Conservation (phyloP, 371 early-diverging fungal species). For the Amoeboaphelidium protococcarum region DNA sequence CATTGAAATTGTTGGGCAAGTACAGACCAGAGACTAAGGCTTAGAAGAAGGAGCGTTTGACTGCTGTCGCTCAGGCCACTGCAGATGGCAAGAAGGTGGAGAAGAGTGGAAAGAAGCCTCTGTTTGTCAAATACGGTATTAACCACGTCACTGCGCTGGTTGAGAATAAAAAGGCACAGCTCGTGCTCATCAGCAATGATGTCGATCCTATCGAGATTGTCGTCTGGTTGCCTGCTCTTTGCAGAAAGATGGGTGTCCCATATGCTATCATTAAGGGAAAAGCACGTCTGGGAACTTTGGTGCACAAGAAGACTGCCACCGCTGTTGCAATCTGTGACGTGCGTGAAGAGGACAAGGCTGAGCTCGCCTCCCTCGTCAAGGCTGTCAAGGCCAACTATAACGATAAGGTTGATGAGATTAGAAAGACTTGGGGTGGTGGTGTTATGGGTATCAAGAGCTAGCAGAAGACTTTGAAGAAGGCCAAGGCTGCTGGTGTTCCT, state of each 20-base stretch:
- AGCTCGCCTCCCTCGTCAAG: conserved; percentile 57
- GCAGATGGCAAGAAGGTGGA: conserved; percentile 67
- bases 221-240: conserved; percentile 96
- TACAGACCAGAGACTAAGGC: conserved; percentile 94
- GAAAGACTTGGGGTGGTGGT: conserved; percentile 89
- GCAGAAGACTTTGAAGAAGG: background rate
- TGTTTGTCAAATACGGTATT: conserved; percentile 93
- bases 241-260: conserved; percentile 99
- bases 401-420: conserved; percentile 72
- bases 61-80: conserved; percentile 38
- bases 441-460: conserved; percentile 60
- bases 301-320: conserved; percentile 98
- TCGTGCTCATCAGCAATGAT: conserved; percentile 97
- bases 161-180: conserved; percentile 93
- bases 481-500: too few species aligned
- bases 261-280: conserved; percentile 97
- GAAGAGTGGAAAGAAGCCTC: conserved; percentile 33
- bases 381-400: conserved; percentile 72
- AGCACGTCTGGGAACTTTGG: conserved; percentile 87
- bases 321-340: conserved; percentile 86
- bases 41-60: conserved; percentile 87
- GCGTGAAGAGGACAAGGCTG: conserved; percentile 79
- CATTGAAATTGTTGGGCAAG: conserved; percentile 89
- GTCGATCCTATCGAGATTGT: conserved; percentile 99
- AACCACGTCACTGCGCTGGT: conserved; percentile 96